phyloP scores from a whole-genome alignment of 352 stramenopile genomes.

The Phytophthora hybrid region DNA sequence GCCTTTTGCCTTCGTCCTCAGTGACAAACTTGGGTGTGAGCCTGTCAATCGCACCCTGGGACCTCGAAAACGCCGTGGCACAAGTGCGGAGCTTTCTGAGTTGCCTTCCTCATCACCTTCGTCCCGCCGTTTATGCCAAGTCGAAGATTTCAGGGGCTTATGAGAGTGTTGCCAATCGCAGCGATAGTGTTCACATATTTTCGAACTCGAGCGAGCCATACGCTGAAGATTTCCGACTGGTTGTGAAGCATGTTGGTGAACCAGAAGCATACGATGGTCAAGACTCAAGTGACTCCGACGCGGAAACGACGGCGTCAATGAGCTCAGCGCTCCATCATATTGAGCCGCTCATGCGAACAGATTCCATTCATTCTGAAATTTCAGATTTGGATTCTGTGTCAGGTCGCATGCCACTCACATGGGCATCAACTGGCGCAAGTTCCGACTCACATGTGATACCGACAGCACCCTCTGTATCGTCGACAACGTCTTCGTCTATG shows the following conservation, averaged over 20 bases:
- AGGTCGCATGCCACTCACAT: conserved; percentile 45
- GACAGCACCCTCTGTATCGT: conserved; percentile 37
- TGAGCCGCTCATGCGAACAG: conserved; percentile 49
- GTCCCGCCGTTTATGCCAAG: conserved; percentile 59
- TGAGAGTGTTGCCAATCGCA: conserved; percentile 24
- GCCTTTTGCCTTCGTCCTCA: conserved; percentile 59
- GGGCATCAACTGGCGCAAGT: conserved; percentile 42
- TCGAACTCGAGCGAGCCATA: conserved; percentile 9
- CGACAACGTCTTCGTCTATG: conserved; percentile 42
- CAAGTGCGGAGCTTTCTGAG: conserved; percentile 66
- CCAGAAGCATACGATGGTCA: conserved; percentile 23
- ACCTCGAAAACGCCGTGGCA: conserved; percentile 60
- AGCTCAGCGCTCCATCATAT: conserved; percentile 48
- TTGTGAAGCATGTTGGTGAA: conserved; percentile 35
- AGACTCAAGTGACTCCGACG: conserved; percentile 49
- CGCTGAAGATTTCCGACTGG: conserved; percentile 38
- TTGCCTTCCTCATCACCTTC: conserved; percentile 63
- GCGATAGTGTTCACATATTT: conserved; percentile 14
- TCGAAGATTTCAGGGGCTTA: conserved; percentile 36
- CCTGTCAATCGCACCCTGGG: conserved; percentile 65
- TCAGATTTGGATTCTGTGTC: conserved; percentile 73
- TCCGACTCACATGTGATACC: conserved; percentile 46
- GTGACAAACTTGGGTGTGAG: conserved; percentile 58
- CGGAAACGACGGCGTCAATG: conserved; percentile 47
- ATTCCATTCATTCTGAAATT: conserved; percentile 79